Percentiles rank a stretch among this genome's conserved stretches.
Conservation (phyloP, 345 rosid species). For the Aegle marmelos region DNA sequence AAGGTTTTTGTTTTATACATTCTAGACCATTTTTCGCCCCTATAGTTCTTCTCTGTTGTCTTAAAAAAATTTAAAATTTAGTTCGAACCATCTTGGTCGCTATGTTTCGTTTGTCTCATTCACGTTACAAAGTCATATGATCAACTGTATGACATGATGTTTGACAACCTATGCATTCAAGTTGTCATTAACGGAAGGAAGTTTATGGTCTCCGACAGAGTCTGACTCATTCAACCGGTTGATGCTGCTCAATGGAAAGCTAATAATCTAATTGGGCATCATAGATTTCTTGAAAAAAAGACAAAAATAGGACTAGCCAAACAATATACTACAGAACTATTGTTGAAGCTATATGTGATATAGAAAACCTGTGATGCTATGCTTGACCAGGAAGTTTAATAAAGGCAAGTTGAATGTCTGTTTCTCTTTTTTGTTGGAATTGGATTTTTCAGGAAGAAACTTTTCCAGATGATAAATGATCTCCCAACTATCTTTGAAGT, state of each 20-base stretch:
- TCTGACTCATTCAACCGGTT: not conserved
- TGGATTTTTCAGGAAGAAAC: constrained; percentile 75
- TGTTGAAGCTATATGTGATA: not conserved
- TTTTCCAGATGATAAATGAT: constrained; percentile 96
- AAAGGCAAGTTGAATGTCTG: not conserved
- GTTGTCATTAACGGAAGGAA: not conserved
- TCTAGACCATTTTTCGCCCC: not conserved
- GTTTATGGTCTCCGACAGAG: not conserved
- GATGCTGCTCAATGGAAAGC: not conserved
- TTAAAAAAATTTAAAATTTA: not conserved
- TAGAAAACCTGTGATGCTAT: not conserved
- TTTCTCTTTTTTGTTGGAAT: not conserved
- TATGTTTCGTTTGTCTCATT: not conserved
- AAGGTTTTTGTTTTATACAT: not conserved
- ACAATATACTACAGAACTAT: not conserved
- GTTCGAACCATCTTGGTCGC: not conserved
- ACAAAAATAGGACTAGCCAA: not conserved
- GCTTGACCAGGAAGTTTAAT: not conserved
- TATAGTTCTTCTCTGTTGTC: not conserved
- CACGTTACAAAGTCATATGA: not conserved
- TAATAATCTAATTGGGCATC: not conserved
- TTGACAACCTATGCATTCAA: not conserved
- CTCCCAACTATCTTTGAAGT: constrained; percentile 91
- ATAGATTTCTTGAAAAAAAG: not conserved
- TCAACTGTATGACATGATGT: not conserved